These are phyloP conservation scores for Colletotrichum melonis DNA, from an alignment of 2,329 filamentous ascomycete species.

Conservation along the genomic window DNA sequence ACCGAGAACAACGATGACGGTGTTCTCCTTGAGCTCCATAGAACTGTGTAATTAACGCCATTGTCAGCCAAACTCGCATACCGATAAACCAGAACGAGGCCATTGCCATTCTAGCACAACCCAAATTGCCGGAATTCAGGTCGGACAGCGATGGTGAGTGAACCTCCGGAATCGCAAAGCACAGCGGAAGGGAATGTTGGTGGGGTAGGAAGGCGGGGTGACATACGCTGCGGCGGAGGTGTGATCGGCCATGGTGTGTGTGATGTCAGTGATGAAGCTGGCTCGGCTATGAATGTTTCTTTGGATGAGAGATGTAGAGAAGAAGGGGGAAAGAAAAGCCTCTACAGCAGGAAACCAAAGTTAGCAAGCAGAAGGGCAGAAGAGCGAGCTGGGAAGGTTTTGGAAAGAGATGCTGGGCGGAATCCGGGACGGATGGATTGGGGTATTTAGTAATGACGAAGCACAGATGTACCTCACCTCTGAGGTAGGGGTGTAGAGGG, in stretches of 20 bases:
- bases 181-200: slow-evolving; percentile 21
- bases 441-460: slow-evolving; percentile 39
- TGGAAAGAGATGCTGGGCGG: slow-evolving; percentile 31
- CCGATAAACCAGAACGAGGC: background rate
- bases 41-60: slow-evolving; percentile 62
- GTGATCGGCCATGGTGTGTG: slow-evolving; percentile 39
- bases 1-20: slow-evolving; percentile 93
- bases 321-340: background rate
- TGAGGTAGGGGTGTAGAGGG: slow-evolving; percentile 32
- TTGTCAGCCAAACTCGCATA: slow-evolving; percentile 22
- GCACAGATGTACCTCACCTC: slow-evolving; percentile 29
- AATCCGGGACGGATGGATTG: slow-evolving; percentile 36
- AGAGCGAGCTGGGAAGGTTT: slow-evolving; percentile 34
- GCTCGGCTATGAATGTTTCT: slow-evolving; percentile 9
- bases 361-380: slow-evolving; percentile 31
- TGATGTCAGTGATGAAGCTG: slow-evolving; percentile 12
- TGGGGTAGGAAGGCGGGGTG: slow-evolving; percentile 35
- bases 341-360: slow-evolving; percentile 28
- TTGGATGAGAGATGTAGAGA: background rate
- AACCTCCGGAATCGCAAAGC: slow-evolving; percentile 7
- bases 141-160: slow-evolving; percentile 4
- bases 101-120: slow-evolving; percentile 10
- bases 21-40: slow-evolving; percentile 98
- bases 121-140: background rate
- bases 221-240: slow-evolving; percentile 40